Conservation (phyloP, 139 green algal species). For the Tetradesmus obliquus region DNA sequence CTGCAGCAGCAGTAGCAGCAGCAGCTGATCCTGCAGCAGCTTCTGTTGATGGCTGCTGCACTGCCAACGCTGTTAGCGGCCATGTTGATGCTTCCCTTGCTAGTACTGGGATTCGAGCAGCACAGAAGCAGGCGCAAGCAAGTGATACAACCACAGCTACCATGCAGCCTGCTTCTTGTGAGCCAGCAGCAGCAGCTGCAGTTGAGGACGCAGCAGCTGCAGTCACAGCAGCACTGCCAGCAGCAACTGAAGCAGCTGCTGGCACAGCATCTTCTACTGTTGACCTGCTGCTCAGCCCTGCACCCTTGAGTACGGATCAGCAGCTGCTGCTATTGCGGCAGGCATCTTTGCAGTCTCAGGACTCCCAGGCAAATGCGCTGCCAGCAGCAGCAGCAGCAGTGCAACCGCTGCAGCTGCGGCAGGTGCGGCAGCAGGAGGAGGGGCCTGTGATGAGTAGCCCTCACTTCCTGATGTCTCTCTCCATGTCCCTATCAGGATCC, state of each 20-base stretch:
- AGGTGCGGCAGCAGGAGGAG: neutral
- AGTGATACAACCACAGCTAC: neutral
- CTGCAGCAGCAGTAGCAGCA: slow-evolving; percentile 10
- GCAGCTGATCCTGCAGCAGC: neutral
- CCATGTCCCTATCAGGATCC: neutral
- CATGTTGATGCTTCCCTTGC: too few relatives aligned
- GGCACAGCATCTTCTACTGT: neutral
- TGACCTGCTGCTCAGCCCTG: slow-evolving; percentile 3
- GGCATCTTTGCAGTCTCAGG: neutral
- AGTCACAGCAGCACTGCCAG: neutral
- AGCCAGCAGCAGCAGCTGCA: neutral
- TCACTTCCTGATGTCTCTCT: slow-evolving; percentile 15
- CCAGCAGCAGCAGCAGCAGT: neutral
- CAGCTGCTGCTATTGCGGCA: neutral
- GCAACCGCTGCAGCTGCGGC: neutral
- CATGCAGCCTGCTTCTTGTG: too few relatives aligned
- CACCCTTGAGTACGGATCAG: neutral
- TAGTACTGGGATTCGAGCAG: too few relatives aligned
- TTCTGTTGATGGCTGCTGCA: neutral
- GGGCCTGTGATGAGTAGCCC: neutral
- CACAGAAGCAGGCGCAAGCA: neutral
- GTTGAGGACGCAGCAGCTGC: neutral
- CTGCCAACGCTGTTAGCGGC: too few relatives aligned
- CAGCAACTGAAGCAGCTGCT: neutral
- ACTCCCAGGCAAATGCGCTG: neutral